Evolutionary conservation across 306 rosid species (phyloP).

Genomic region (Fagus sylvatica): DNA sequence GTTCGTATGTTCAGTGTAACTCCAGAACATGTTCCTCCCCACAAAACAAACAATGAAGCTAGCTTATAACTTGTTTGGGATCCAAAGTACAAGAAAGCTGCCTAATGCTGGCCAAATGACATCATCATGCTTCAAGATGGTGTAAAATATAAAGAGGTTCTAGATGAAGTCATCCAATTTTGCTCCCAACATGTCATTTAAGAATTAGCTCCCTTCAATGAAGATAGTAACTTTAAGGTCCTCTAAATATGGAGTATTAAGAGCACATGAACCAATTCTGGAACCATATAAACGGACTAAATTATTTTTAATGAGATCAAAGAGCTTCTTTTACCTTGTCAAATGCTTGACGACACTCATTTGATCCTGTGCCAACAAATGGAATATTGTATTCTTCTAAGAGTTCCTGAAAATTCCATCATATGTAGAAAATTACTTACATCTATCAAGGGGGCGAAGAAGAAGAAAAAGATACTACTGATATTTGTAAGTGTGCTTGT

Average conservation of each 20-base stretch:
- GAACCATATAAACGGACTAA: neutral
- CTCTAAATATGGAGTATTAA: too few relatives aligned
- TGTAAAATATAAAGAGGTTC: too few relatives aligned
- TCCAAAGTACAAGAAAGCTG: neutral
- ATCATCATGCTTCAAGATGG: too few relatives aligned
- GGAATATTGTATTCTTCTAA: too few relatives aligned
- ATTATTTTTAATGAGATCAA: slow-evolving; percentile 7
- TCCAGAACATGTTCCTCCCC: neutral
- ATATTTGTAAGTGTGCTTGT: neutral
- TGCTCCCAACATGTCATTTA: too few relatives aligned
- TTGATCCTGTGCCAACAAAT: slow-evolving; percentile 93
- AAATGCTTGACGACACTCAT: slow-evolving; percentile 74
- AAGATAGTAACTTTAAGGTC: too few relatives aligned
- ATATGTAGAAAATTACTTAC: too few relatives aligned
- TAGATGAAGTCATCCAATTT: too few relatives aligned
- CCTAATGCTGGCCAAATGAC: neutral
- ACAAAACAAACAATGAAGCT: neutral
- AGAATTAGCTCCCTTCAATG: too few relatives aligned
- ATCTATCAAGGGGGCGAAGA: too few relatives aligned
- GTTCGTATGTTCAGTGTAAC: neutral
- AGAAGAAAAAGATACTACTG: neutral
- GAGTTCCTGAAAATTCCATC: too few relatives aligned
- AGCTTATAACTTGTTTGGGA: neutral
- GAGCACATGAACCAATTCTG: too few relatives aligned
- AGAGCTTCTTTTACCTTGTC: slow-evolving; percentile 65